These are phyloP conservation scores for Beauveria bassiana DNA, from an alignment of 2,329 filamentous ascomycete genomes.

Conservation along the genomic window DNA sequence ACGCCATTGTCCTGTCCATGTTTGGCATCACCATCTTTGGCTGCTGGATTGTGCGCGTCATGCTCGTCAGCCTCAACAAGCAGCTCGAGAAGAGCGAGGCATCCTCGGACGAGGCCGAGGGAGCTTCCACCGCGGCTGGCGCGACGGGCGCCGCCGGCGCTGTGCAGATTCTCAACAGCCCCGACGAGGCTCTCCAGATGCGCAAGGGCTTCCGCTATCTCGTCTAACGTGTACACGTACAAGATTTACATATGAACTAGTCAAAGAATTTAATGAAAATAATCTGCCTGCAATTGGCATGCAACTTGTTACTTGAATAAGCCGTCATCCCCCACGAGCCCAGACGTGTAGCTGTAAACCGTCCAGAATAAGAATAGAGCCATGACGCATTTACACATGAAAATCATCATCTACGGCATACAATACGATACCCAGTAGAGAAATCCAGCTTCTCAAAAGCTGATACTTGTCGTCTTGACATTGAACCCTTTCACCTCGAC, in stretches of 20 bases:
- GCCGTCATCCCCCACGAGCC: no score
- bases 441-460: neutral
- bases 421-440: no score
- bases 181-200: conserved; percentile 38
- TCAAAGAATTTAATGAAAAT: no score
- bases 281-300: no score
- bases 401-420: no score
- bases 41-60: conserved; percentile 39
- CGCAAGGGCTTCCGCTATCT: conserved; percentile 41
- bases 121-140: conserved; percentile 12
- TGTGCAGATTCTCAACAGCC: conserved; percentile 30
- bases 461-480: neutral
- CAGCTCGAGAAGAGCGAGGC: conserved; percentile 37
- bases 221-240: neutral
- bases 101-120: conserved; percentile 23
- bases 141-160: conserved; percentile 33
- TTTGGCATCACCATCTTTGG: conserved; percentile 51
- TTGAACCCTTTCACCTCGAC: conserved; percentile 14
- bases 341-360: no score
- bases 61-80: conserved; percentile 39
- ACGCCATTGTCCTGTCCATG: conserved; percentile 58
- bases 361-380: no score
- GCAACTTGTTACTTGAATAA: no score
- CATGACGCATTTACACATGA: no score
- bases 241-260: neutral